Conservation (phyloP, 345 rosid genomes). For the Populus tremula region DNA sequence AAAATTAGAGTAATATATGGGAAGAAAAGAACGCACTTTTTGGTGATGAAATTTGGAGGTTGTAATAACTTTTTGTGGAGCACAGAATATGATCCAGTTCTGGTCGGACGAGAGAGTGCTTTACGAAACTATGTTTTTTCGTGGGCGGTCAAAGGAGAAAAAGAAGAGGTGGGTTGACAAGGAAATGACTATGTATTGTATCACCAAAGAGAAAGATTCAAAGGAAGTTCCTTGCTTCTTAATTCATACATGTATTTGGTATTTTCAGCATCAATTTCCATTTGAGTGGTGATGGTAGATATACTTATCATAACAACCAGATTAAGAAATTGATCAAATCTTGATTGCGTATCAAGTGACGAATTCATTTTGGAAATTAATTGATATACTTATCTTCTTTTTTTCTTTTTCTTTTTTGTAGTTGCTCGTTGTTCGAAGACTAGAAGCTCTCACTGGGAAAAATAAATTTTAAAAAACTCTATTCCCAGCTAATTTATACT, state of each 20-base stretch:
- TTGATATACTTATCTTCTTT: background rate
- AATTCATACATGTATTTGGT: no score
- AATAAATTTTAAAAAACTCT: no score
- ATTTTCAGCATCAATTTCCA: background rate
- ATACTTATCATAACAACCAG: background rate
- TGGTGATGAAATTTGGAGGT: background rate
- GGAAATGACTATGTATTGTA: background rate
- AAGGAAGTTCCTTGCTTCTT: background rate
- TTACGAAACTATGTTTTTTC: background rate
- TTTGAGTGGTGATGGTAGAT: background rate
- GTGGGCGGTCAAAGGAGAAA: background rate
- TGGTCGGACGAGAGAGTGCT: background rate
- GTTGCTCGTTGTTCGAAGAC: no score
- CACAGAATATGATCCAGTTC: background rate
- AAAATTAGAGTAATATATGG: background rate
- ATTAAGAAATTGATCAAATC: background rate
- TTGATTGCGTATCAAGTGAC: background rate
- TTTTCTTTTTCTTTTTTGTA: no score
- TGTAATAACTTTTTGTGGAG: background rate
- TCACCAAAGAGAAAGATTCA: background rate
- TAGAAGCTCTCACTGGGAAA: no score
- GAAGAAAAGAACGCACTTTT: conserved; percentile 8
- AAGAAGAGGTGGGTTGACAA: background rate
- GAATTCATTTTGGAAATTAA: background rate
- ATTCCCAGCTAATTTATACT: no score